phyloP scores from a whole-genome alignment of 2,329 filamentous ascomycete species.

The Neocatenulostroma microsporum region DNA sequence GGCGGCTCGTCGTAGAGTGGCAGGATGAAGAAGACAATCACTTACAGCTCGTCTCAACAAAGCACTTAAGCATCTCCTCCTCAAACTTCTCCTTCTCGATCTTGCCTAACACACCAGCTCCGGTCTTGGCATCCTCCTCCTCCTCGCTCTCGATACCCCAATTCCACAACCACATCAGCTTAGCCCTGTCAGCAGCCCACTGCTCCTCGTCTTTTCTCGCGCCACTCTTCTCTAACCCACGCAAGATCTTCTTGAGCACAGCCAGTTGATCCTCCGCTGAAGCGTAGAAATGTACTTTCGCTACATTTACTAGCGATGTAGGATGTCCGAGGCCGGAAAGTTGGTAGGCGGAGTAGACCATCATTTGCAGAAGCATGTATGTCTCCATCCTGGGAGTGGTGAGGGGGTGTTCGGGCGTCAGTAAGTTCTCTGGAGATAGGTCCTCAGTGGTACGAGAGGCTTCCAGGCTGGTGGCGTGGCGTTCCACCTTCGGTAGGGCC shows the following conservation, averaged over 20 bases:
- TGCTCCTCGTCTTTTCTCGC: constrained; percentile 51
- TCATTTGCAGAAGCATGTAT: constrained; percentile 53
- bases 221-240: constrained; percentile 41
- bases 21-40: constrained; percentile 8
- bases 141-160: constrained; percentile 53
- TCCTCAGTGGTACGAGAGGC: constrained; percentile 21
- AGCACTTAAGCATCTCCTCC: constrained; percentile 60
- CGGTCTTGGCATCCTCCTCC: constrained; percentile 26
- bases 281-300: constrained; percentile 56
- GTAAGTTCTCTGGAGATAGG: constrained; percentile 40
- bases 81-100: constrained; percentile 58
- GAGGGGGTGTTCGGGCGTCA: constrained; percentile 55
- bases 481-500: constrained; percentile 36
- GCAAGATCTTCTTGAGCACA: constrained; percentile 53
- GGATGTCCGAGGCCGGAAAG: constrained; percentile 35
- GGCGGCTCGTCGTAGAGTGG: not conserved
- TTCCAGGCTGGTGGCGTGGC: constrained; percentile 28
- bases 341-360: constrained; percentile 47
- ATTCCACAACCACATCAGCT: constrained; percentile 64
- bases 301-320: constrained; percentile 36
- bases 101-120: constrained; percentile 48
- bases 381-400: constrained; percentile 53
- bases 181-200: constrained; percentile 55
- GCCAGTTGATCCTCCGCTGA: constrained; percentile 57
- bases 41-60: constrained; percentile 43